Percentiles rank a stretch among this genome's conserved stretches.
Conservation (phyloP, 495 filamentous ascomycete genomes). For the Penicillium macrosclerotiorum region DNA sequence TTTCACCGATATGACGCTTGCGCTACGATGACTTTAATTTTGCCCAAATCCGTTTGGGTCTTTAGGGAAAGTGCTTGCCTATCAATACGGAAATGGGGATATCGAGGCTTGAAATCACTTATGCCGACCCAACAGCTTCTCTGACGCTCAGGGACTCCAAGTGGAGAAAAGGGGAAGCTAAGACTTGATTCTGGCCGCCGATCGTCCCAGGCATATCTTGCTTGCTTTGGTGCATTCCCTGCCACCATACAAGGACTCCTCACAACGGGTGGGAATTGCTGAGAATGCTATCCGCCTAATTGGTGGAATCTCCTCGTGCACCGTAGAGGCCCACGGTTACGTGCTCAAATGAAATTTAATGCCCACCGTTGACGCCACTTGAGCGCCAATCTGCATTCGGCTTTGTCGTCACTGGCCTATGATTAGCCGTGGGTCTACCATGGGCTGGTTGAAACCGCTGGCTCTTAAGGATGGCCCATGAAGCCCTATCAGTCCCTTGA, state of each 20-base stretch:
- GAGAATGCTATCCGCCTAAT: constrained; percentile 2
- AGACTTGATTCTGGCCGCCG: constrained; percentile 24
- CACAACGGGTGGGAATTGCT: constrained; percentile 4
- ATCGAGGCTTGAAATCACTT: background rate
- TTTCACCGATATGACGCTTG: too few species aligned
- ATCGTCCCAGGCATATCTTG: constrained; percentile 22
- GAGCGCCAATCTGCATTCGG: constrained; percentile 15
- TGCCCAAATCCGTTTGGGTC: too few species aligned
- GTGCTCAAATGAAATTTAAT: constrained; percentile 8
- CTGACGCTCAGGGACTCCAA: constrained; percentile 4
- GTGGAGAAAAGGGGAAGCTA: constrained; percentile 22
- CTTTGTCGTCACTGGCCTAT: constrained; percentile 1
- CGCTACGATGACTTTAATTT: too few species aligned
- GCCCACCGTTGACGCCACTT: constrained; percentile 23
- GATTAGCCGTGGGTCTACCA: constrained; percentile 9
- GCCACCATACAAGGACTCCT: constrained; percentile 10
- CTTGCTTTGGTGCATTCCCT: constrained; percentile 14
- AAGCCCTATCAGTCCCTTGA: constrained; percentile 22
- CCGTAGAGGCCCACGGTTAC: constrained; percentile 16
- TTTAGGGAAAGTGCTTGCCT: too few species aligned
- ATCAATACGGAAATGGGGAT: too few species aligned
- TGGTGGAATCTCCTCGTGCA: constrained; percentile 5
- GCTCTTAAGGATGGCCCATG: background rate
- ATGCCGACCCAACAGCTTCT: background rate
- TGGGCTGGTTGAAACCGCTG: background rate